phyloP scores from a whole-genome alignment of 306 rosid genomes.

The Casuarina cunninghamiana region DNA sequence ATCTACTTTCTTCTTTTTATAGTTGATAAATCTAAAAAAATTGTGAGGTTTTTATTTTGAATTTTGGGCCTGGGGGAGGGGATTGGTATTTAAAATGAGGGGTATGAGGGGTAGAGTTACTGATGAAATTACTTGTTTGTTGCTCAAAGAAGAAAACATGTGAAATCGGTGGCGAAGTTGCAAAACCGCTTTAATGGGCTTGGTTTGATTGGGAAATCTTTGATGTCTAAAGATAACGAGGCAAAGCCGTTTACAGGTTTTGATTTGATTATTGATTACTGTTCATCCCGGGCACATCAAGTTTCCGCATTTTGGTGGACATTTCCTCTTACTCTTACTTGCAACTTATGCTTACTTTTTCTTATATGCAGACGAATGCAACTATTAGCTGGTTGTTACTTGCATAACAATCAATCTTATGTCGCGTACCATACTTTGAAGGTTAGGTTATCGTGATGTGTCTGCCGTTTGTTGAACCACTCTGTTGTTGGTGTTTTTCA shows the following conservation, averaged over 20 bases:
- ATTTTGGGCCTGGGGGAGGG: too few species aligned
- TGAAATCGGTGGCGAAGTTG: neutral
- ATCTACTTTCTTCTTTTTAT: too few species aligned
- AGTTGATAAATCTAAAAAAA: too few species aligned
- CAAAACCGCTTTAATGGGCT: too few species aligned
- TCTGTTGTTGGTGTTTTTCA: neutral
- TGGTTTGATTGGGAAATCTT: too few species aligned
- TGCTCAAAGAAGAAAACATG: neutral
- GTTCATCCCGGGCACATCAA: too few species aligned
- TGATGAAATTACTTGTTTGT: neutral
- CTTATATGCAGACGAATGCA: conserved; percentile 71
- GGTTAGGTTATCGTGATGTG: conserved; percentile 47
- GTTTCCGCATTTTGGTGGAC: too few species aligned
- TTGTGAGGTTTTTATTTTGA: too few species aligned
- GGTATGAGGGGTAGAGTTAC: neutral
- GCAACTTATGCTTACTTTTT: conserved; percentile 8
- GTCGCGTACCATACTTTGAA: conserved; percentile 89
- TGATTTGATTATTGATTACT: too few species aligned
- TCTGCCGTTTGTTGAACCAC: neutral
- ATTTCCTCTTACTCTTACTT: neutral
- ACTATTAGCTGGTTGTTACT: conserved; percentile 82
- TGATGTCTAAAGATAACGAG: too few species aligned
- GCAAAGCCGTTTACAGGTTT: too few species aligned
- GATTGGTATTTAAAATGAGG: too few species aligned
- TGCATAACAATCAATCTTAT: conserved; percentile 83